These are phyloP conservation scores for Aspergillus neotritici DNA, from an alignment of 2,329 filamentous ascomycete species.

Conservation along the genomic window DNA sequence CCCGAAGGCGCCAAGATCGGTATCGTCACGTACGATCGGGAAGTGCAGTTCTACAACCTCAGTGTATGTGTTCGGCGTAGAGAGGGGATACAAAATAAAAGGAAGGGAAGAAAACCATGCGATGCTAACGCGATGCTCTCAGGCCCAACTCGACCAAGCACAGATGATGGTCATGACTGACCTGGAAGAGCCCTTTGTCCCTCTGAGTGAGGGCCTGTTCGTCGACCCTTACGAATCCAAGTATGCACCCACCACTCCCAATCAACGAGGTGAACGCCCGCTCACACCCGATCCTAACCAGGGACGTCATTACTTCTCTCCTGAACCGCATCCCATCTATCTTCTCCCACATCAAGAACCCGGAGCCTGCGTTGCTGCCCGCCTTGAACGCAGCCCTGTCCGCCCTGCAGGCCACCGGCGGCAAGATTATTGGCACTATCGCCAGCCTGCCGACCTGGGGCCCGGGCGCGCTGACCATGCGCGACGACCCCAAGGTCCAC, in stretches of 20 bases:
- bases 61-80: constrained; percentile 47
- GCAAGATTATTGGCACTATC: constrained; percentile 84
- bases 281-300: constrained; percentile 29
- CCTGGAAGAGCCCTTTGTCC: constrained; percentile 91
- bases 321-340: constrained; percentile 75
- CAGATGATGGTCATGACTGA: constrained; percentile 99
- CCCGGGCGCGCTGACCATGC: constrained; percentile 74
- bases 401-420: constrained; percentile 80
- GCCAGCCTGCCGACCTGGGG: constrained; percentile 88
- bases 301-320: constrained; percentile 78
- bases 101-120: neutral
- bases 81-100: too few species aligned
- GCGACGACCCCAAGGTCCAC: constrained; percentile 81
- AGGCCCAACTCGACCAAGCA: constrained; percentile 73
- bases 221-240: constrained; percentile 90
- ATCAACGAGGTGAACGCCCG: neutral
- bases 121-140: constrained; percentile 21
- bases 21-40: constrained; percentile 92
- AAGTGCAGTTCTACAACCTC: constrained; percentile 97
- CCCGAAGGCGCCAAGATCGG: constrained; percentile 81
- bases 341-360: constrained; percentile 82
- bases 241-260: constrained; percentile 32
- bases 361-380: constrained; percentile 81
- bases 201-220: constrained; percentile 84
- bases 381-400: constrained; percentile 75